phyloP scores from a whole-genome alignment of 805 yeast genomes.

The Teunomyces cretensis region DNA sequence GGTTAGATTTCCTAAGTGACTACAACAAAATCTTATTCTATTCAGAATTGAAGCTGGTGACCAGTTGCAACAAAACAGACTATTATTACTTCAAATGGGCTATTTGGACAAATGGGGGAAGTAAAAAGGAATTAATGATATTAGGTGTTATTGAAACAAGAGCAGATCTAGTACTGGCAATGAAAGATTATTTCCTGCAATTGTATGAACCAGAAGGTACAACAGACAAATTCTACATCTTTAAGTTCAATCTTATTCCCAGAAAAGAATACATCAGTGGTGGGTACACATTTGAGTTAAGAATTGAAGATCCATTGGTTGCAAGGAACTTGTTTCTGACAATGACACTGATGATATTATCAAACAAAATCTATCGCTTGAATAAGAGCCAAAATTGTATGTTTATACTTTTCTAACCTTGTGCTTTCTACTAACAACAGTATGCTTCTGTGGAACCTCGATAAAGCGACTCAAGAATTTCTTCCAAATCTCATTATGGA shows the following conservation, averaged over 20 bases:
- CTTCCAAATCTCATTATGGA: conserved; percentile 6
- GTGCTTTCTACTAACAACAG: conserved; percentile 5
- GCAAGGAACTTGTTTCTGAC: conserved; percentile 4
- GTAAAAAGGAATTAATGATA: not conserved
- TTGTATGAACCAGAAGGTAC: not conserved
- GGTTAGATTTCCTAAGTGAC: not conserved
- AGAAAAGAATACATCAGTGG: conserved; percentile 1
- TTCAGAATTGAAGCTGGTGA: not conserved
- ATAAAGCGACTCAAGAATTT: conserved; percentile 3
- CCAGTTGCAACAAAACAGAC: not conserved
- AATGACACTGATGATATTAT: conserved; percentile 3
- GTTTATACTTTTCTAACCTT: not conserved
- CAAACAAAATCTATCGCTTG: conserved; percentile 6
- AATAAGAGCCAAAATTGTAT: conserved; percentile 4
- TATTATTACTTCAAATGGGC: conserved; percentile 6
- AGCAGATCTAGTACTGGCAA: conserved; percentile 3
- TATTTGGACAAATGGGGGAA: conserved; percentile 5
- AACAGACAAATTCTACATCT: conserved; percentile 4
- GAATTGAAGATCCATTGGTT: not conserved
- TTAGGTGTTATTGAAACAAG: conserved; percentile 5
- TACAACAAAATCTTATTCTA: not conserved
- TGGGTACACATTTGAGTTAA: conserved; percentile 13
- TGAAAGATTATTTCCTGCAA: not conserved
- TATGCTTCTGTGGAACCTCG: conserved; percentile 10
- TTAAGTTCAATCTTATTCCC: conserved; percentile 10